phyloP scores from a whole-genome alignment of 768 basidiomycete genomes.

The Lepiota brunneoincarnata region DNA sequence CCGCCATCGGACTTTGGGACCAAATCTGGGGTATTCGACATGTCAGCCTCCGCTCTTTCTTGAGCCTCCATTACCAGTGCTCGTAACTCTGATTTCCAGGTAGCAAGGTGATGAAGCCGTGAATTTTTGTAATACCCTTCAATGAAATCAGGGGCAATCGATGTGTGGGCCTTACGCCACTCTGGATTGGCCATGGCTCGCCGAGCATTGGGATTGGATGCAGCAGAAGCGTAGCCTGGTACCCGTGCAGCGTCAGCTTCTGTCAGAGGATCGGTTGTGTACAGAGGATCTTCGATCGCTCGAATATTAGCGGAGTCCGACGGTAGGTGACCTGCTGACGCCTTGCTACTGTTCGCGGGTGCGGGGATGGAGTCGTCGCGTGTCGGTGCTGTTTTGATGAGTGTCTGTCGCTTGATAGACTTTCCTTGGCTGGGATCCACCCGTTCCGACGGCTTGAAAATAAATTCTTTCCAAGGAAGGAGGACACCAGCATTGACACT shows the following conservation, averaged over 20 bases:
- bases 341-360: not conserved
- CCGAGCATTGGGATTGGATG: conserved; percentile 70
- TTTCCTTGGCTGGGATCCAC: conserved; percentile 49
- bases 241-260: conserved; percentile 42
- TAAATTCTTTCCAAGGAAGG: conserved; percentile 79
- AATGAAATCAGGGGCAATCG: conserved; percentile 82
- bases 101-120: conserved; percentile 88
- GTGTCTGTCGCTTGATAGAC: conserved; percentile 33
- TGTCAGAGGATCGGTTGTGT: conserved; percentile 39
- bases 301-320: not conserved
- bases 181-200: conserved; percentile 79
- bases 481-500: conserved; percentile 66
- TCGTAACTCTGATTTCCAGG: conserved; percentile 90
- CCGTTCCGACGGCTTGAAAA: conserved; percentile 49
- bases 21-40: conserved; percentile 15
- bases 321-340: not conserved
- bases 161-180: conserved; percentile 89
- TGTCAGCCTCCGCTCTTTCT: conserved; percentile 52
- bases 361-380: not conserved
- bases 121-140: conserved; percentile 83
- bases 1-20: conserved; percentile 14
- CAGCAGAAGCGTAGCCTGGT: conserved; percentile 65
- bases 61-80: conserved; percentile 78
- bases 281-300: conserved; percentile 24
- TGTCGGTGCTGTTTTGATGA: conserved; percentile 12